Percentiles rank a stretch among this genome's conserved stretches.
Conservation (phyloP, 305 asterid species). For the Solanum hybrid region DNA sequence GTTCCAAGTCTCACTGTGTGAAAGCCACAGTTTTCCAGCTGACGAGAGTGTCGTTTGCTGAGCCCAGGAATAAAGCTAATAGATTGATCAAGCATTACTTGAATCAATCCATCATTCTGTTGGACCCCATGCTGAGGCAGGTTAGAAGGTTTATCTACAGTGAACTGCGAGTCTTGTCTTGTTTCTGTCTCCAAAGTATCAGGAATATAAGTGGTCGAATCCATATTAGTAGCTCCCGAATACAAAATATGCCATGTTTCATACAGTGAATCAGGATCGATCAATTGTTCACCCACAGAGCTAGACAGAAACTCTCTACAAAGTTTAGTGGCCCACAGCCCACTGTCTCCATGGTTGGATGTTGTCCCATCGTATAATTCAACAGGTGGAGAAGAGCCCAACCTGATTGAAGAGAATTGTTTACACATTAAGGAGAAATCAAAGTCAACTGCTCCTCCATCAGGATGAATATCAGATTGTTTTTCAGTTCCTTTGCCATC, state of each 20-base stretch:
- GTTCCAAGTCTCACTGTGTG: constrained; percentile 50
- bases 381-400: constrained; percentile 64
- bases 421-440: constrained; percentile 57
- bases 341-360: constrained; percentile 32
- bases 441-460: constrained; percentile 31
- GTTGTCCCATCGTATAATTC: constrained; percentile 58
- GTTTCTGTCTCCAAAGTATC: constrained; percentile 33
- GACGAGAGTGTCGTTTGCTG: constrained; percentile 50
- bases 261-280: constrained; percentile 32
- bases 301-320: constrained; percentile 43
- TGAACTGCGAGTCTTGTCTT: constrained; percentile 25
- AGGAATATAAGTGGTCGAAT: constrained; percentile 20
- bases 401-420: constrained; percentile 60
- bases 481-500: constrained; percentile 28
- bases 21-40: constrained; percentile 72
- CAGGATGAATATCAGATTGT: constrained; percentile 27
- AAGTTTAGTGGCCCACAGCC: constrained; percentile 38
- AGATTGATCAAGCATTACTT: constrained; percentile 57
- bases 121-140: constrained; percentile 19
- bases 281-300: constrained; percentile 38
- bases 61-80: constrained; percentile 55
- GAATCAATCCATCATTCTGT: constrained; percentile 32
- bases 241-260: constrained; percentile 30
- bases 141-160: constrained; percentile 22
- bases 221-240: constrained; percentile 28